These are phyloP conservation scores for Eutrema yunnanense DNA, from an alignment of 345 rosid species.

Conservation along the genomic window DNA sequence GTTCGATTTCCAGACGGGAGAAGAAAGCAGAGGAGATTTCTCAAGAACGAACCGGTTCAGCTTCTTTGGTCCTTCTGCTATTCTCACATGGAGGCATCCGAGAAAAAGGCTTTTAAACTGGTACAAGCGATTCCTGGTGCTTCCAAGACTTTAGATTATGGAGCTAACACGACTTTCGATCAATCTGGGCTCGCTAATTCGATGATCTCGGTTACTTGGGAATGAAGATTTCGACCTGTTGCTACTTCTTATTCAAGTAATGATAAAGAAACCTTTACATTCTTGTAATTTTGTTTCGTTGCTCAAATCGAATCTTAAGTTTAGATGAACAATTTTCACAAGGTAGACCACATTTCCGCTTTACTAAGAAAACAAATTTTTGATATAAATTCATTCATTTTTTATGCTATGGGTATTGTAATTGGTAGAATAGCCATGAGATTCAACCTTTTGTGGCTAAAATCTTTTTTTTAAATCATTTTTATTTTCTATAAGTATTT, in stretches of 20 bases:
- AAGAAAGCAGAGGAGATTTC: no score
- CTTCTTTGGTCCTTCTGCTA: neutral
- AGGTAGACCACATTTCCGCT: no score
- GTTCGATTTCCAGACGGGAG: no score
- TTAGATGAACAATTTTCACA: no score
- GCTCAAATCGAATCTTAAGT: no score
- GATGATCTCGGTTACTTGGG: slow-evolving; percentile 72
- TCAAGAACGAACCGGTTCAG: slow-evolving; percentile 8
- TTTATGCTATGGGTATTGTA: no score
- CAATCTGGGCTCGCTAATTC: slow-evolving; percentile 70
- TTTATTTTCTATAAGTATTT: no score
- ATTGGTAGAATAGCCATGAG: no score
- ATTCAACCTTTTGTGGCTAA: no score
- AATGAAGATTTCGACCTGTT: slow-evolving; percentile 27
- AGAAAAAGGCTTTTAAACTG: slow-evolving; percentile 48
- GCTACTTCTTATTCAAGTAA: neutral
- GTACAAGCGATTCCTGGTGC: slow-evolving; percentile 79
- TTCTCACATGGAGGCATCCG: neutral
- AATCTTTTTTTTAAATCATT: no score
- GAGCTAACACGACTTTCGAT: slow-evolving; percentile 41
- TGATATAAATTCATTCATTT: no score
- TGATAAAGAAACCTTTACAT: neutral
- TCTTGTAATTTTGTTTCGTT: neutral
- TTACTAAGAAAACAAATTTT: no score
- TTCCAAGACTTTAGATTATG: slow-evolving; percentile 52